Conservation (phyloP, 2,329 filamentous ascomycete genomes). For the Huntiella decipiens region DNA sequence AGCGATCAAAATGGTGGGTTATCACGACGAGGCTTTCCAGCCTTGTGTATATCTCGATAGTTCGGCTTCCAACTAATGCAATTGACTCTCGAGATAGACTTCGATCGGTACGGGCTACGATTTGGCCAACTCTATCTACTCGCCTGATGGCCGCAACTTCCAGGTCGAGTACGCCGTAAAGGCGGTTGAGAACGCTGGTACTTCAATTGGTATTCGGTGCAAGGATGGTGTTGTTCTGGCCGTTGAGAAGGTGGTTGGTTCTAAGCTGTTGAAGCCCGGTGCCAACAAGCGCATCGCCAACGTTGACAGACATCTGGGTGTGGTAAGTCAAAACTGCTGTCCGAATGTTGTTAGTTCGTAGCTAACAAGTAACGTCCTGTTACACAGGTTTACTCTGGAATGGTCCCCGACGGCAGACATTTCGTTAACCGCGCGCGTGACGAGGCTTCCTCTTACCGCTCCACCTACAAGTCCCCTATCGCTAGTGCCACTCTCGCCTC, state of each 20-base stretch:
- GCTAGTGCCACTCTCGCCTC: slow-evolving; percentile 71
- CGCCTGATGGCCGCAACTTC: slow-evolving; percentile 95
- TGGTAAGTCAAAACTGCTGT: slow-evolving; percentile 38
- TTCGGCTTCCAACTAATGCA: not conserved
- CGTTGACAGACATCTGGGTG: slow-evolving; percentile 80
- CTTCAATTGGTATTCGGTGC: slow-evolving; percentile 86
- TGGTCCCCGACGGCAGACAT: slow-evolving; percentile 87
- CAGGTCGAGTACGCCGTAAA: slow-evolving; percentile 98
- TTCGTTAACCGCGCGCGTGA: slow-evolving; percentile 88
- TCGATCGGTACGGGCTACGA: slow-evolving; percentile 99
- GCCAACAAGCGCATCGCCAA: slow-evolving; percentile 96
- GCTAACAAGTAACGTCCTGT: not conserved
- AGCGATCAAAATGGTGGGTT: slow-evolving; percentile 4
- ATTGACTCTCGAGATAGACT: slow-evolving; percentile 38
- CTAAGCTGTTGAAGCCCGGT: slow-evolving; percentile 84
- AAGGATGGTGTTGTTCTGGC: slow-evolving; percentile 94
- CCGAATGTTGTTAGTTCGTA: not conserved
- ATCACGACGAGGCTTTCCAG: not conserved
- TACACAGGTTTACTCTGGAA: slow-evolving; percentile 72
- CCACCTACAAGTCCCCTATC: slow-evolving; percentile 87
- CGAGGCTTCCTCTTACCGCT: slow-evolving; percentile 79
- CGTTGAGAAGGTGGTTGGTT: slow-evolving; percentile 88
- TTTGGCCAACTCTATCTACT: slow-evolving; percentile 98
- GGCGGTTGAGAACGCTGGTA: slow-evolving; percentile 95
- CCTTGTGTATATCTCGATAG: not conserved